Conservation (phyloP, 495 filamentous ascomycete species). For the Neurospora sp. region DNA sequence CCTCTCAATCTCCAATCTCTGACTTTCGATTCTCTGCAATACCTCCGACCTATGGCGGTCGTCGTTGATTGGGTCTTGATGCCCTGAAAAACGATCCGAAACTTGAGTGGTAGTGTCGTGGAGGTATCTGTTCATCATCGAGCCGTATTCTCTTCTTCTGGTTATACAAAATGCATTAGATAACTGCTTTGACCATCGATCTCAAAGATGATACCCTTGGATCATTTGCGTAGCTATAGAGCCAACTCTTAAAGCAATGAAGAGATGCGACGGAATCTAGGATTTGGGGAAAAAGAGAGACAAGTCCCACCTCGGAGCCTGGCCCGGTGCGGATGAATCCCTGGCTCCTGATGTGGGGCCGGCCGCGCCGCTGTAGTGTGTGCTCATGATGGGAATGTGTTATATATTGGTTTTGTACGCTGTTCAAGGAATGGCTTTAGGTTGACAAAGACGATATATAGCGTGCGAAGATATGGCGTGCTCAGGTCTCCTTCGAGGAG, state of each 20-base stretch:
- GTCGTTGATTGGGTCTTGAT: not conserved
- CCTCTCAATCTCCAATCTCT: not conserved
- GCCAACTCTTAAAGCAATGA: not conserved
- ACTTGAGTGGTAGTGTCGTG: constrained; percentile 2
- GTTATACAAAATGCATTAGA: not conserved
- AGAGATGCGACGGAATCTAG: not conserved
- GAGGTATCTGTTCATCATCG: constrained; percentile 5
- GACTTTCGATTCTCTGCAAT: not conserved
- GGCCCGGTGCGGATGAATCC: not conserved
- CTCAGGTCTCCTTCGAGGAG: not conserved
- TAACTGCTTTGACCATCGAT: not conserved
- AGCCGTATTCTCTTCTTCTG: not conserved
- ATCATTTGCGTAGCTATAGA: not conserved
- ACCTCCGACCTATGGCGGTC: not conserved
- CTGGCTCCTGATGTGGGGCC: not conserved
- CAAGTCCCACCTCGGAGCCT: not conserved
- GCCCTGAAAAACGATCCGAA: constrained; percentile 2
- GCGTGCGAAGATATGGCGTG: not conserved
- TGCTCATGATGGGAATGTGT: not conserved
- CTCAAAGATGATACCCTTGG: not conserved
- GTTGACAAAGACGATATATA: not conserved
- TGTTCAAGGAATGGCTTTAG: not conserved
- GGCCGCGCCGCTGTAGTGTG: not conserved
- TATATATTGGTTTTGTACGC: not conserved
- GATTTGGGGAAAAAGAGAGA: not conserved